Percentiles rank a stretch among this genome's conserved stretches.
These are phyloP conservation scores for Sporothrix humicola DNA, from an alignment of 2,329 filamentous ascomycete genomes.

Conservation along the genomic window DNA sequence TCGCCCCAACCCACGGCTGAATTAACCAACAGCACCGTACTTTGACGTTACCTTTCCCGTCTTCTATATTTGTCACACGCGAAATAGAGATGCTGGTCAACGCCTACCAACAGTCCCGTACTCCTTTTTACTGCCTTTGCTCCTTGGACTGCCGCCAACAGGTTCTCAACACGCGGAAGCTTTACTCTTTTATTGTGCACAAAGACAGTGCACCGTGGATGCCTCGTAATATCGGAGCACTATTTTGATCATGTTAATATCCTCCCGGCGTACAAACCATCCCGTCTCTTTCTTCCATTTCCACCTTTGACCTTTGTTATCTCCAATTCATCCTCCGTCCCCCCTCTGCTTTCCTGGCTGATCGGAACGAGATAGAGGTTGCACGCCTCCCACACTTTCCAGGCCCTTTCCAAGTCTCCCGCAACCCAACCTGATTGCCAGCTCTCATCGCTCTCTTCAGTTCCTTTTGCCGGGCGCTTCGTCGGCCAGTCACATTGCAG, in stretches of 20 bases:
- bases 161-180: not conserved
- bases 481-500: slow-evolving; percentile 32
- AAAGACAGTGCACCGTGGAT: not conserved
- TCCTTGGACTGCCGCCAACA: slow-evolving; percentile 19
- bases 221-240: slow-evolving; percentile 3
- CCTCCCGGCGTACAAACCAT: slow-evolving; percentile 7
- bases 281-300: not conserved
- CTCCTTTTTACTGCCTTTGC: not conserved
- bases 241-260: slow-evolving; percentile 3
- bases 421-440: too few species aligned
- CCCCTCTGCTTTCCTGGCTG: slow-evolving; percentile 4
- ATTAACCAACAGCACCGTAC: not conserved
- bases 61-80: slow-evolving; percentile 6
- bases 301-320: not conserved
- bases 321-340: not conserved
- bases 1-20: not conserved
- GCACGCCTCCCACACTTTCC: not conserved
- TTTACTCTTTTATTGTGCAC: not conserved
- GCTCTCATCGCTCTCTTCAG: not conserved
- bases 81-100: not conserved
- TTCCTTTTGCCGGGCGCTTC: slow-evolving; percentile 33
- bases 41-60: not conserved
- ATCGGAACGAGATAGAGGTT: not conserved
- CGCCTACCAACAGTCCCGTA: not conserved
- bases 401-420: too few species aligned